Conservation (phyloP, 2,329 filamentous ascomycete species). For the Nectriaceae sp. region DNA sequence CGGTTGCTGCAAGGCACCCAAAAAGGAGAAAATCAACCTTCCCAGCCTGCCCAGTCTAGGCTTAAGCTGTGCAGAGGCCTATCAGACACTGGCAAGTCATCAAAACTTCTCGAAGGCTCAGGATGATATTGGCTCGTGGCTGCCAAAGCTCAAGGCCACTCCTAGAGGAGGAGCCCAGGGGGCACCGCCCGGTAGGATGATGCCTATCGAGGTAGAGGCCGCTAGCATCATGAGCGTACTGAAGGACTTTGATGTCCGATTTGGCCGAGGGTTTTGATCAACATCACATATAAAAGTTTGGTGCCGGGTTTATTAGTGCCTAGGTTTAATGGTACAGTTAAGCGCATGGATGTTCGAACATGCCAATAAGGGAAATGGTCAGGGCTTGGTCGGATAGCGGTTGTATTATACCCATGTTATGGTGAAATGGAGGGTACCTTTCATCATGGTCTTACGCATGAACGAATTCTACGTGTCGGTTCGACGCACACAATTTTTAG, state of each 20-base stretch:
- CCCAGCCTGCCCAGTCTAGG: constrained; percentile 52
- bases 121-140: constrained; percentile 74
- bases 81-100: constrained; percentile 76
- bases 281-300: constrained; percentile 4
- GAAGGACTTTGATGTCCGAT: constrained; percentile 77
- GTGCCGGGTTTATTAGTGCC: background rate
- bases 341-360: constrained; percentile 9
- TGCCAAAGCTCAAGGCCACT: constrained; percentile 69
- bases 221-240: constrained; percentile 86
- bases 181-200: constrained; percentile 41
- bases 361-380: constrained; percentile 22
- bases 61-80: constrained; percentile 74
- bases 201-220: constrained; percentile 76
- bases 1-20: constrained; percentile 62
- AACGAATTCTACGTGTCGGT: constrained; percentile 27
- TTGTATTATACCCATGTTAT: constrained; percentile 33
- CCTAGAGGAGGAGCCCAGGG: constrained; percentile 36
- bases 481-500: constrained; percentile 7
- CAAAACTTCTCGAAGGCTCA: constrained; percentile 73
- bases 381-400: constrained; percentile 27
- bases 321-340: background rate
- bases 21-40: constrained; percentile 37
- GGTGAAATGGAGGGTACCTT: constrained; percentile 20
- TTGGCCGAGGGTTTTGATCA: constrained; percentile 50
- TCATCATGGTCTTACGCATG: constrained; percentile 23